These are phyloP conservation scores for Begonia fuchsioides DNA, from an alignment of 306 rosid genomes.

Conservation along the genomic window DNA sequence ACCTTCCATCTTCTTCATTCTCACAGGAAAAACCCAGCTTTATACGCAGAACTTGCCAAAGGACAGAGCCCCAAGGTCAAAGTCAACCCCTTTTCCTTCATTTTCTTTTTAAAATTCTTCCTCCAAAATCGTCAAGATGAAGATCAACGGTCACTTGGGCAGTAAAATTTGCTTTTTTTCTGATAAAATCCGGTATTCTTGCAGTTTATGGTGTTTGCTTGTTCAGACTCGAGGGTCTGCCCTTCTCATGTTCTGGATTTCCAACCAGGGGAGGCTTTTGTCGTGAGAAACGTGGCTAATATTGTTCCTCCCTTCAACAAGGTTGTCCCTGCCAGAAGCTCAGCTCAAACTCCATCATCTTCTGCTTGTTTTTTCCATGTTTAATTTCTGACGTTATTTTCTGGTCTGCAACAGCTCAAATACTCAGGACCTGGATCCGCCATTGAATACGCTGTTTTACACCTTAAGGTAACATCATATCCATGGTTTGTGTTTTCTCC, in stretches of 20 bases:
- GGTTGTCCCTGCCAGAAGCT: conserved; percentile 17
- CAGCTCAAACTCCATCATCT: neutral
- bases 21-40: conserved; percentile 61
- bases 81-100: no score
- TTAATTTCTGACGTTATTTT: neutral
- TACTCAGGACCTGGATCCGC: conserved; percentile 72
- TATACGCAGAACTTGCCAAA: conserved; percentile 76
- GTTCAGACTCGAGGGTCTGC: conserved; percentile 96
- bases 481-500: neutral
- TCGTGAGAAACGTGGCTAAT: conserved; percentile 92
- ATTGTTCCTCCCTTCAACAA: conserved; percentile 81
- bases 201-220: conserved; percentile 94
- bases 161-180: no score
- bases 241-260: conserved; percentile 88
- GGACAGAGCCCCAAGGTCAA: conserved; percentile 87
- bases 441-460: conserved; percentile 73
- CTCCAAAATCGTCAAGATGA: no score
- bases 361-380: no score
- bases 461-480: conserved; percentile 55
- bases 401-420: conserved; percentile 24
- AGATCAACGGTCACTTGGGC: no score
- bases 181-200: neutral
- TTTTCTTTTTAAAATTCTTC: no score
- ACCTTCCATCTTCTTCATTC: no score
- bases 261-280: conserved; percentile 98